Evolutionary conservation across 2,329 filamentous ascomycete species (phyloP).

Genomic region (Verticillium tricorpus): DNA sequence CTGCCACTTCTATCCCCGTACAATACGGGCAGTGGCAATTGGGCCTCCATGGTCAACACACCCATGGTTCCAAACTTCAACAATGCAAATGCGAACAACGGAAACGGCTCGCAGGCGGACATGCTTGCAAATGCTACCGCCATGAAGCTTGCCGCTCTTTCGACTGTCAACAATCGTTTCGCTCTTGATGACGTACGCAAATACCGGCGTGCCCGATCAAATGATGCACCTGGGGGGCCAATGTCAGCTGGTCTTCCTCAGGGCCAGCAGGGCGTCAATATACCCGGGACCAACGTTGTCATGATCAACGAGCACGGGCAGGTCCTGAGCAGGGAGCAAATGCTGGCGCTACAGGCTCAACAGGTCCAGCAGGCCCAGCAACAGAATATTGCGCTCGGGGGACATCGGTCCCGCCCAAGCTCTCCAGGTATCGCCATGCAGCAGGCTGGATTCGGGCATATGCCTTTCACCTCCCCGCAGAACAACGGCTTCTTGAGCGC

Average conservation of each 20-base stretch:
- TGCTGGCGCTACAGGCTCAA: conserved; percentile 74
- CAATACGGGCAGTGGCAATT: conserved; percentile 77
- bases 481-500: conserved; percentile 92
- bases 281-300: conserved; percentile 73
- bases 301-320: conserved; percentile 96
- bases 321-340: conserved; percentile 77
- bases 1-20: conserved; percentile 85
- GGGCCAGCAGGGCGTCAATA: conserved; percentile 33
- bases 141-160: conserved; percentile 96
- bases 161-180: conserved; percentile 97
- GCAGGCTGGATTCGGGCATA: conserved; percentile 57
- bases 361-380: conserved; percentile 35
- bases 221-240: conserved; percentile 62
- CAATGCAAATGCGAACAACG: conserved; percentile 42
- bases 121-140: conserved; percentile 99
- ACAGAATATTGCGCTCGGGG: conserved; percentile 47
- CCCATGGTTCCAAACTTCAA: conserved; percentile 89
- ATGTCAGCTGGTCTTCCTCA: background rate
- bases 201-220: conserved; percentile 86
- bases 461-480: conserved; percentile 81
- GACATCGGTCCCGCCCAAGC: conserved; percentile 77
- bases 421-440: conserved; percentile 87
- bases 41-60: conserved; percentile 98
- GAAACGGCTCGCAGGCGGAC: conserved; percentile 68
- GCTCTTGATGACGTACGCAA: conserved; percentile 95